Conservation (phyloP, 768 basidiomycete genomes). For the Collybia mongolica region DNA sequence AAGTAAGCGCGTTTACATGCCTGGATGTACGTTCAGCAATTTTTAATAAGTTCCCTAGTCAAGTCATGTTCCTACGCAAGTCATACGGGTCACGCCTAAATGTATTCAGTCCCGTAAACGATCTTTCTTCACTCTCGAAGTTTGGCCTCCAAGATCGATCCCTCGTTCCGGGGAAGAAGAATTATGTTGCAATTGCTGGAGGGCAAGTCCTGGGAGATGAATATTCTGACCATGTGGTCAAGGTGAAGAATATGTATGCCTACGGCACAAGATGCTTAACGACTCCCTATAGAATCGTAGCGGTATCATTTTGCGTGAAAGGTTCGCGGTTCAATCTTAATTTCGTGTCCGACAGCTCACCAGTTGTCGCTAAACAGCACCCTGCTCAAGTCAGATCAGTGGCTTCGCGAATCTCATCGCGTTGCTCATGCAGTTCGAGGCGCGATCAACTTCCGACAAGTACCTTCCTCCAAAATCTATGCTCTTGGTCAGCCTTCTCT, state of each 20-base stretch:
- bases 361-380: constrained; percentile 49
- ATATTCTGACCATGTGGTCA: constrained; percentile 92
- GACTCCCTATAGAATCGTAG: constrained; percentile 64
- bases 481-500: constrained; percentile 92
- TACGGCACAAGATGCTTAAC: neutral
- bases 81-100: constrained; percentile 78
- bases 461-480: constrained; percentile 79
- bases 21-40: neutral
- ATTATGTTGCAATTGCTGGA: constrained; percentile 72
- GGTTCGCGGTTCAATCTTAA: constrained; percentile 37
- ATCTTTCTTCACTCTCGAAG: constrained; percentile 80
- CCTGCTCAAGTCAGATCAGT: constrained; percentile 90
- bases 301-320: constrained; percentile 91
- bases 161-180: constrained; percentile 65
- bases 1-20: constrained; percentile 61
- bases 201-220: constrained; percentile 92
- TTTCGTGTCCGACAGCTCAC: neutral
- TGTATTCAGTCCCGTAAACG: constrained; percentile 90
- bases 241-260: constrained; percentile 40
- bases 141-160: constrained; percentile 57
- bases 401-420: constrained; percentile 71
- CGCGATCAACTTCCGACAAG: constrained; percentile 91
- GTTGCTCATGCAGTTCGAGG: constrained; percentile 77
- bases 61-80: constrained; percentile 83
- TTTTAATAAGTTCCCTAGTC: constrained; percentile 40